Evolutionary conservation across 805 yeast genomes (phyloP).

Genomic region (Saccharomycopsis amapae): DNA sequence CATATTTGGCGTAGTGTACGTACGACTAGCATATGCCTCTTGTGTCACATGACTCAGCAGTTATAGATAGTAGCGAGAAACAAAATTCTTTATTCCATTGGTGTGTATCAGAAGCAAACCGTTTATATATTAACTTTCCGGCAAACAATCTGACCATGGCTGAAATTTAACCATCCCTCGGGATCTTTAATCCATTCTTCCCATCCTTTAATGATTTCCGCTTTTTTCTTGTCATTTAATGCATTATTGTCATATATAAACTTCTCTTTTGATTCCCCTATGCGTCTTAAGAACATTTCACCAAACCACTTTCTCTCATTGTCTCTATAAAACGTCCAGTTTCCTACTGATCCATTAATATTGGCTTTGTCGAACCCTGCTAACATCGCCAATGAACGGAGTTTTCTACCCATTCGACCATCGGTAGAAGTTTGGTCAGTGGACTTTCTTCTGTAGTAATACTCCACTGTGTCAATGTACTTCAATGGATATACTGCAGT

Average conservation of each 20-base stretch:
- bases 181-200: neutral
- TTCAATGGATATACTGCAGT: conserved; percentile 24
- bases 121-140: too few species aligned
- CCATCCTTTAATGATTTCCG: neutral
- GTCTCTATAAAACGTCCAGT: neutral
- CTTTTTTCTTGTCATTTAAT: neutral
- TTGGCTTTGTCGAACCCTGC: neutral
- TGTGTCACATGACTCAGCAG: too few species aligned
- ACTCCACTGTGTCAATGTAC: conserved; percentile 8
- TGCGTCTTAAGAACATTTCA: neutral
- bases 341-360: neutral
- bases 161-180: neutral
- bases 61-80: too few species aligned
- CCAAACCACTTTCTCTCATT: neutral
- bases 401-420: neutral
- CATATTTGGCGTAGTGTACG: too few species aligned
- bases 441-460: neutral
- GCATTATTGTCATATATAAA: neutral
- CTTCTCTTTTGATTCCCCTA: neutral
- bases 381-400: neutral
- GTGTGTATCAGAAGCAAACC: too few species aligned
- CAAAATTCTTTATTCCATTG: too few species aligned
- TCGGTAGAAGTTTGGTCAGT: neutral
- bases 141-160: neutral
- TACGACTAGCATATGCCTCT: too few species aligned